Evolutionary conservation across 129 eudicot species (phyloP), one percentile per base, ranked within the genome.

Genomic region (Daucus carota): DNA sequence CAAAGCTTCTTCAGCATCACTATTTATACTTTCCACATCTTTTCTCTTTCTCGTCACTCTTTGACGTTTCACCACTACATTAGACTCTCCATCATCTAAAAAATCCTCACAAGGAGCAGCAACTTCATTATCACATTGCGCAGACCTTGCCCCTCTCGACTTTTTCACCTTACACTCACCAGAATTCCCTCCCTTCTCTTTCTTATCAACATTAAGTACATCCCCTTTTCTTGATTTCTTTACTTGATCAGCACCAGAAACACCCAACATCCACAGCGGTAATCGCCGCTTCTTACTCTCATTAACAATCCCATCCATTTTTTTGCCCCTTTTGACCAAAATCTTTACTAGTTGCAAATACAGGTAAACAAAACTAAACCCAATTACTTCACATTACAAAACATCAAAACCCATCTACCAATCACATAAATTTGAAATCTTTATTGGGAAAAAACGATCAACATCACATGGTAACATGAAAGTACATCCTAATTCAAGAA

Each of bases 191-290:
- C 45, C 57, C 52, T 79, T 48, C 42, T 63, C 76, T 26, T 40
- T 63, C 26, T 28, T 77, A 34, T 62, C 26, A 10, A 31, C 78
- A 67, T 71, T 77, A 73, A 20, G 73, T 9, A 34, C 72, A 40
- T 50, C 77, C 14, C 7, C 44, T 17, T 77, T 71, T 24, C 48
- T 26, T 22, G 85, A 65, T 52, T 74, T 85, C 40, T 75, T 66
- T 20, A 36, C 80, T 34, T 68, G 78, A 71, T 83, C 80, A 68
- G 73, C 47, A 62, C 54, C 68, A 48, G 82, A 65, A 54, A 68
- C 78, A 62, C 81, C 80, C 44, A 73, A 40, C 83, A 87, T 84
- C 91, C 91, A 87, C 75, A 71, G 46, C 4, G 90, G 90, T 20
- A 88, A 81, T 68, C 80, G 84, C 75, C 92, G 78, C 78, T 79